phyloP scores from a whole-genome alignment of 2,329 filamentous ascomycete species.

The Drechslerella coelobrocha region DNA sequence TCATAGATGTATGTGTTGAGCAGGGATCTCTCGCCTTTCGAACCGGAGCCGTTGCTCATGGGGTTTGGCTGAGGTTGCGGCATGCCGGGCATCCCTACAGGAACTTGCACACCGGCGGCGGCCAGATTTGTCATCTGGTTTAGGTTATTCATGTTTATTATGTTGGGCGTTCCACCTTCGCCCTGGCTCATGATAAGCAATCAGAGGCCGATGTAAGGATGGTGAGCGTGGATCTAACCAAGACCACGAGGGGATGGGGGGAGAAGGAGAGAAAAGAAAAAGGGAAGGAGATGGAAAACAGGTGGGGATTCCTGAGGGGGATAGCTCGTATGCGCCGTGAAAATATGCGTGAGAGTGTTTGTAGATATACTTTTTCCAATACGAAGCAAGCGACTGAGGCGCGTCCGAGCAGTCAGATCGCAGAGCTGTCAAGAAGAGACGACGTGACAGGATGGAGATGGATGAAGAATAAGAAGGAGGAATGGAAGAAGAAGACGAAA shows the following conservation, averaged over 20 bases:
- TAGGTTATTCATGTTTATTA: constrained; percentile 52
- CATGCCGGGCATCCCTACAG: constrained; percentile 47
- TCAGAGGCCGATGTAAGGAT: constrained; percentile 10
- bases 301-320: not conserved
- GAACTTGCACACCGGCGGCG: constrained; percentile 49
- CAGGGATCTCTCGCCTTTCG: constrained; percentile 56
- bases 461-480: not conserved
- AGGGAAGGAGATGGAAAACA: not conserved
- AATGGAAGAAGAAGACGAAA: not conserved
- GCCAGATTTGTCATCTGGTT: constrained; percentile 53
- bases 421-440: not conserved
- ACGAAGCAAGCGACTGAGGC: not conserved
- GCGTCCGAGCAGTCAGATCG: constrained; percentile 5
- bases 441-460: no score
- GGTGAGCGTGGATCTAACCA: not conserved
- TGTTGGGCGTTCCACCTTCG: constrained; percentile 50
- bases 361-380: no score
- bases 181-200: constrained; percentile 51
- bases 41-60: constrained; percentile 30
- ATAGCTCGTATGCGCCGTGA: not conserved
- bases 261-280: not conserved
- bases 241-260: not conserved
- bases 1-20: constrained; percentile 91
- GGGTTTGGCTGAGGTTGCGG: constrained; percentile 31
- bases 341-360: no score